These are phyloP conservation scores for Panaeolus papilionaceus DNA, from an alignment of 768 basidiomycete genomes.

Conservation along the genomic window DNA sequence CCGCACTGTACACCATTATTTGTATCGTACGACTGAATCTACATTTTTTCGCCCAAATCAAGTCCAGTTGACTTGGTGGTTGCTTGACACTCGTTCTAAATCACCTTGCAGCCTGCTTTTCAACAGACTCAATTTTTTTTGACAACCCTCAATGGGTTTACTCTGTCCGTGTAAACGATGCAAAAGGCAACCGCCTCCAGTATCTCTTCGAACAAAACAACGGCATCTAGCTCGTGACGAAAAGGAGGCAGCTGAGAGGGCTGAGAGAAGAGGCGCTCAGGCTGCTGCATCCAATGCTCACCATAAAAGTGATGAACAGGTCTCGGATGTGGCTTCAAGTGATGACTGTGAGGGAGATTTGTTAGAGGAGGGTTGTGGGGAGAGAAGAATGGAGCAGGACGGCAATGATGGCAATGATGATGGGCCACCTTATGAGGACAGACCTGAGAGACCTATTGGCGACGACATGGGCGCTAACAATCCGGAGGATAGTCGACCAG, in stretches of 20 bases:
- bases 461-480: too few species aligned
- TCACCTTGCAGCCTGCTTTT: too few species aligned
- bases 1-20: neutral
- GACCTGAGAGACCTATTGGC: neutral
- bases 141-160: neutral
- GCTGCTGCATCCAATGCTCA: too few species aligned
- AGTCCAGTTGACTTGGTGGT: neutral
- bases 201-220: neutral
- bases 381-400: too few species aligned
- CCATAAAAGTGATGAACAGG: too few species aligned
- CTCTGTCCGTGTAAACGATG: neutral
- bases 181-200: neutral
- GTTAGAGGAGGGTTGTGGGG: too few species aligned
- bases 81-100: too few species aligned
- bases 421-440: neutral
- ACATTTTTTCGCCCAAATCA: too few species aligned
- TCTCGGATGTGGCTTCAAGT: too few species aligned
- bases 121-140: too few species aligned
- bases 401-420: neutral
- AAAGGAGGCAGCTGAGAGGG: neutral
- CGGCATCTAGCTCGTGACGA: neutral
- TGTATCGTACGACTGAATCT: neutral
- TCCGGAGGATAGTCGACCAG: neutral
- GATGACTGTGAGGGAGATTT: too few species aligned
- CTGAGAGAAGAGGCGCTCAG: neutral